Base-by-base conservation (phyloP, 140 eudicot species). In the Erigeron philadelphicus region DNA sequence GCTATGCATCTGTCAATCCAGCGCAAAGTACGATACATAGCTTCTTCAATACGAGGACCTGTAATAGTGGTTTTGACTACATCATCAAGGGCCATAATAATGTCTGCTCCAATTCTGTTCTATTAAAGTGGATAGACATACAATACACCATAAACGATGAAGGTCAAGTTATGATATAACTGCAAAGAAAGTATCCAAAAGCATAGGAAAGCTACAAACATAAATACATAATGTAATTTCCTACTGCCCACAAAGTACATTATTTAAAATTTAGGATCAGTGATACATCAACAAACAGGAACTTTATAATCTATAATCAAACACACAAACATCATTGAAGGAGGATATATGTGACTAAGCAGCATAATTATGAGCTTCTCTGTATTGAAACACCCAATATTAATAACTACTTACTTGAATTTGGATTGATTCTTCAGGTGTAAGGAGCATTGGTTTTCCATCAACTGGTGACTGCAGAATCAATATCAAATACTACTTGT, bases 21-120 rank as follows among this genome's bases (percentile, higher is more conserved):
- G 53, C 96, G 96, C 47, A 92, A 77, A 66, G 96, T 88, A 19
- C 97, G 96, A 76, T 90, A 73, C 97, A 88, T 90, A 23, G 97
- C 97, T 82, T 90, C 97, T 79, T 90, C 86, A 72, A 90, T 86
- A 19, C 97, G 79, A 54, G 97, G 96, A 66, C 96, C 97, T 40
- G 95, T 90, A 67, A 83, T 90, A 70, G 97, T 90, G 74, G 97
- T 90, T 81, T 73, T 90, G 63, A 90, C 96, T 23, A 90, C 97
- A 86, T 90, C 97, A 65, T 90, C 97, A 75, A 90, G 96, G 55
- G 96, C 97, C 97, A 90, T 90, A 46, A 90, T 90, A 48, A 90
- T 90, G 78, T 90, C 97, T 60, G 97, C 97, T 75, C 97, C 97
- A 70, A 90, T 90, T 81, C 97, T 86, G 81, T 90, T 90, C 97